These are phyloP conservation scores for Phyllosticta citrichinensis DNA, from an alignment of 2,329 filamentous ascomycete species.

Conservation along the genomic window DNA sequence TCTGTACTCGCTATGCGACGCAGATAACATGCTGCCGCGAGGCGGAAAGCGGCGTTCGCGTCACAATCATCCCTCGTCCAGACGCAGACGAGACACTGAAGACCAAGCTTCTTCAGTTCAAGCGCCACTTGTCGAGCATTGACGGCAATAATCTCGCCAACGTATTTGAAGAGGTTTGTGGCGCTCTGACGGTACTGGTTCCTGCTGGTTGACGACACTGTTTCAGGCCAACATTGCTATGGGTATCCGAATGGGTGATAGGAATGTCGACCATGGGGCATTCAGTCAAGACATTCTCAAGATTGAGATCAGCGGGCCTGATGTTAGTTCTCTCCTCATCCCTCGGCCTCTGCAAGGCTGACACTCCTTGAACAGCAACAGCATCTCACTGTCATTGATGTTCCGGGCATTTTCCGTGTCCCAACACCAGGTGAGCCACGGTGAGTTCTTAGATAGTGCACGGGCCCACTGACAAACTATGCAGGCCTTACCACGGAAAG, in stretches of 20 bases:
- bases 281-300: constrained; percentile 19
- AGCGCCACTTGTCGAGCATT: background rate
- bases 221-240: constrained; percentile 8
- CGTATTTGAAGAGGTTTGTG: no score
- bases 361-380: constrained; percentile 8
- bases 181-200: no score
- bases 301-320: constrained; percentile 17
- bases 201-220: constrained; percentile 9
- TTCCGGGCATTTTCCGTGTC: constrained; percentile 29
- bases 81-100: background rate
- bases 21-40: constrained; percentile 34
- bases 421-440: no score
- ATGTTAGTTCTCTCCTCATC: background rate
- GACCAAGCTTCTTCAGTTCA: no score
- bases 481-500: constrained; percentile 20
- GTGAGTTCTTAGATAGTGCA: no score
- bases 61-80: constrained; percentile 20
- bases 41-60: constrained; percentile 15
- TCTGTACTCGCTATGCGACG: constrained; percentile 37
- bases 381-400: constrained; percentile 23
- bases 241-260: constrained; percentile 25
- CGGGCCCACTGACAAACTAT: no score
- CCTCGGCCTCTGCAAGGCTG: no score
- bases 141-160: constrained; percentile 1
- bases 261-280: constrained; percentile 36